Percentiles rank a stretch among this genome's conserved stretches.
These are phyloP conservation scores for Malassezia equina DNA, from an alignment of 1,284 basidiomycete genomes.

Conservation along the genomic window DNA sequence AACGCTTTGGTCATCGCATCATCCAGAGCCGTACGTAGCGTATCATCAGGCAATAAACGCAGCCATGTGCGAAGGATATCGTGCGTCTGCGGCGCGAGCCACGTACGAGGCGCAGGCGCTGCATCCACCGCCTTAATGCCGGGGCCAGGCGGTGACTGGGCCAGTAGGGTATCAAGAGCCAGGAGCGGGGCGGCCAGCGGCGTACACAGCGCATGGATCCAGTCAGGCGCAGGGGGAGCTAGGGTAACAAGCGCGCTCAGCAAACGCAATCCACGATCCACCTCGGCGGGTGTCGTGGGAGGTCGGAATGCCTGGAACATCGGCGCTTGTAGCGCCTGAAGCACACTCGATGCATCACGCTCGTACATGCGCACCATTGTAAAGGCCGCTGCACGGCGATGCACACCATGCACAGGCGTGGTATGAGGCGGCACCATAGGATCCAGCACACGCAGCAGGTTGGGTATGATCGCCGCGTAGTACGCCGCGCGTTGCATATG, in stretches of 20 bases:
- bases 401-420: constrained; percentile 18
- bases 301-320: neutral
- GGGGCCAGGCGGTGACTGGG: constrained; percentile 11
- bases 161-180: constrained; percentile 21
- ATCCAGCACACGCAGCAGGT: constrained; percentile 25
- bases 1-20: neutral
- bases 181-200: constrained; percentile 27
- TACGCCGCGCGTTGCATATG: constrained; percentile 22
- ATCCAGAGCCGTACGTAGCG: constrained; percentile 13
- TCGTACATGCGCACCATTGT: constrained; percentile 27
- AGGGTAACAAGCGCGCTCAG: constrained; percentile 26
- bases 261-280: constrained; percentile 18
- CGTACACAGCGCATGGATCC: constrained; percentile 24
- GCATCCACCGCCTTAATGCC: constrained; percentile 1
- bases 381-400: constrained; percentile 33
- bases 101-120: neutral
- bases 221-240: constrained; percentile 35
- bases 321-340: neutral
- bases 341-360: constrained; percentile 16
- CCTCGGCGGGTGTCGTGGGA: neutral
- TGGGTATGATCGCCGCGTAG: constrained; percentile 21
- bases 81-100: constrained; percentile 14
- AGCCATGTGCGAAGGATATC: constrained; percentile 31
- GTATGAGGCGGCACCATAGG: constrained; percentile 22
- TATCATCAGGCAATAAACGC: constrained; percentile 19